Evolutionary conservation across 2,329 filamentous ascomycete species (phyloP), one percentile per base, ranked within the genome.

Genomic region (Aquanectria penicillioides): DNA sequence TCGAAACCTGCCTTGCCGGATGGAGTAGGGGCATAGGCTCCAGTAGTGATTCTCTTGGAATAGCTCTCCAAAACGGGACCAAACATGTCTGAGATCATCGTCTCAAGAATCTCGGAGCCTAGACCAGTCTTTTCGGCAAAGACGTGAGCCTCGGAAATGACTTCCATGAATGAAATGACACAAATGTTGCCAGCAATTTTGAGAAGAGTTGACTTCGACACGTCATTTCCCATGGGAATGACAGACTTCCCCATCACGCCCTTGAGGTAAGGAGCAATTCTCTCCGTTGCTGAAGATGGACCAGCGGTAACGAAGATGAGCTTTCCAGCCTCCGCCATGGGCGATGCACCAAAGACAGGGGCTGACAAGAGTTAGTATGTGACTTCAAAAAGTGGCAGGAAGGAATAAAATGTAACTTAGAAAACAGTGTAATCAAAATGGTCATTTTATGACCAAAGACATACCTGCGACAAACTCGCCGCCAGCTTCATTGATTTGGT

Each of bases 151-250:
- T 74, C 71, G 5, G 65, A 66, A 0, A 74, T 57, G 9, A 73
- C 55, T 26, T 74, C 71, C 63, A 61, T 55, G 18, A 67, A 59
- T 10, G 55, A 56, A 26, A 67, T 57, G 36, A 64, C 65, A 8
- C 61, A 66, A 10, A 80, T 78, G 54, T 80, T 80, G 20, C 77
- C 76, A 2, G 76, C 75, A 62, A 80, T 79, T 65, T 80, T 80
- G 49, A 79, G 62, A 28, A 80, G 61, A 6, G 76, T 76, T 8
- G 77, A 73, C 58, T 75, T 77, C 3, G 69, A 72, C 20, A 75
- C 75, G 47, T 79, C 76, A 46, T 77, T 75, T 10, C 78, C 78
- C 59, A 77, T 77, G 10, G 77, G 70, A 56, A 80, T 79, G 28
- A 79, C 71, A 41, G 67, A 74, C 8, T 26, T 46, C 2, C 58